A percentile compares a stretch with the other conserved stretches of the same genome.
These are phyloP conservation scores for Aspergillus phoenicis DNA, from an alignment of 2,329 filamentous ascomycete species.

Conservation along the genomic window DNA sequence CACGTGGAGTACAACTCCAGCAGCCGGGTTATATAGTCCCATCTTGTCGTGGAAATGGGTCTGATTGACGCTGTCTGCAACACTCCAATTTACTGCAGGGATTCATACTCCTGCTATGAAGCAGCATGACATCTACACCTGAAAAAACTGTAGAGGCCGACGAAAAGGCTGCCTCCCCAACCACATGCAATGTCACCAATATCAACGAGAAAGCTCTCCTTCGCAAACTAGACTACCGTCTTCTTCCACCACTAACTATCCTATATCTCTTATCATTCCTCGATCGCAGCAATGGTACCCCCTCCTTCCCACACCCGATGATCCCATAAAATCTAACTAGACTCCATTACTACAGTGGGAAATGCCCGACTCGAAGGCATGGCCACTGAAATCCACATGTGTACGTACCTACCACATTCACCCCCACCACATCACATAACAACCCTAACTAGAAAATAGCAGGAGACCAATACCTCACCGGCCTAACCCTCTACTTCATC, in stretches of 20 bases:
- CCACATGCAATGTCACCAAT: neutral
- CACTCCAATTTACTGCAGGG: too few relatives aligned
- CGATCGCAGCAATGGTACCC: conserved; percentile 46
- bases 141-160: neutral
- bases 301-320: too few relatives aligned
- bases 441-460: conserved; percentile 20
- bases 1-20: too few relatives aligned
- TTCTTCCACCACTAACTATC: conserved; percentile 48
- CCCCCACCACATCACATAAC: too few relatives aligned
- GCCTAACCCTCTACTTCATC: conserved; percentile 43
- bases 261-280: conserved; percentile 50
- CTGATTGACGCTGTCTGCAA: too few relatives aligned
- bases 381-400: conserved; percentile 40
- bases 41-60: too few relatives aligned
- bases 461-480: conserved; percentile 44
- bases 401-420: conserved; percentile 24
- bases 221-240: conserved; percentile 47
- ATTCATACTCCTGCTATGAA: too few relatives aligned
- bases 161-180: too few relatives aligned
- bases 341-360: conserved; percentile 31
- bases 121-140: neutral
- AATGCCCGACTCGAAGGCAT: conserved; percentile 45
- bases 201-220: conserved; percentile 45
- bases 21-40: too few relatives aligned
- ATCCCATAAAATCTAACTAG: too few relatives aligned